Evolutionary conservation across 1,284 basidiomycete genomes (phyloP).

Genomic region (Pulveroboletus sp.): DNA sequence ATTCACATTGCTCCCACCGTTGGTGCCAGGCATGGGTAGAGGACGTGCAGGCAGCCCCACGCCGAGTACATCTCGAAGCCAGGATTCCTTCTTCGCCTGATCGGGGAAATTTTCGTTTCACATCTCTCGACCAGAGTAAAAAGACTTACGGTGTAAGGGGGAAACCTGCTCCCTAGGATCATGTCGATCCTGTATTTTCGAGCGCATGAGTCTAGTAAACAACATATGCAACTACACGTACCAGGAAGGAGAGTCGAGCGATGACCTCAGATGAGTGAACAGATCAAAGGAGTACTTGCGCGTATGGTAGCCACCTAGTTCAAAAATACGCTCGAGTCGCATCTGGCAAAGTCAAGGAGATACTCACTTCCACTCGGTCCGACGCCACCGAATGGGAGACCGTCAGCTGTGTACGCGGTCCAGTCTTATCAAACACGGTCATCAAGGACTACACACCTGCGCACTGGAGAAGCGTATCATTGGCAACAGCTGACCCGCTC

Average conservation of each 20-base stretch:
- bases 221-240: conserved; percentile 27
- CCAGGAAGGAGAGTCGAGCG: conserved; percentile 68
- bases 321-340: not conserved
- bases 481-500: conserved; percentile 68
- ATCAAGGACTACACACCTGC: conserved; percentile 43
- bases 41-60: conserved; percentile 27
- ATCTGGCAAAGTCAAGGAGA: not conserved
- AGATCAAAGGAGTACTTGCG: conserved; percentile 67
- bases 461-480: conserved; percentile 61
- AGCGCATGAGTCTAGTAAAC: not conserved
- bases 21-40: conserved; percentile 9
- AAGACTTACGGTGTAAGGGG: conserved; percentile 58
- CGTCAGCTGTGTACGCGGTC: conserved; percentile 44
- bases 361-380: conserved; percentile 71
- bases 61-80: conserved; percentile 18
- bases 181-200: conserved; percentile 51
- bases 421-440: not conserved
- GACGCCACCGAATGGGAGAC: conserved; percentile 74
- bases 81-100: conserved; percentile 31
- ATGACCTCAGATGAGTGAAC: conserved; percentile 67
- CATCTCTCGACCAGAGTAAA: not conserved
- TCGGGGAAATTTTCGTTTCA: not conserved
- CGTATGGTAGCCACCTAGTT: conserved; percentile 59
- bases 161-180: conserved; percentile 58
- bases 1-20: conserved; percentile 19